Evolutionary conservation across 805 yeast genomes (phyloP).

Genomic region (Wickerhamiella sorbophila): DNA sequence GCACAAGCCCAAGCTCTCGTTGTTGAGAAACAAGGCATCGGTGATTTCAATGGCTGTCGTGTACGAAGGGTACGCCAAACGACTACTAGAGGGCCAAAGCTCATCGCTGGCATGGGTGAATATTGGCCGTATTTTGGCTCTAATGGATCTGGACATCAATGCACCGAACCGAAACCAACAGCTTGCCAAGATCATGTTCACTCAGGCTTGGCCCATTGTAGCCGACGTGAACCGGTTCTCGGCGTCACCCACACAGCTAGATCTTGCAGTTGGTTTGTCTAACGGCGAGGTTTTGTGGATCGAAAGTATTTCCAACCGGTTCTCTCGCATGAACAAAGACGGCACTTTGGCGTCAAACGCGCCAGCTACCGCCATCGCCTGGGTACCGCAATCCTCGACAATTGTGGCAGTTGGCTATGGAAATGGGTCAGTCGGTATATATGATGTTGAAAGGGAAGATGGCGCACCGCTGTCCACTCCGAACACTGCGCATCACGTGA

Average conservation of each 20-base stretch:
- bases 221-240: slow-evolving; percentile 24
- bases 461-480: slow-evolving; percentile 11
- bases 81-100: neutral
- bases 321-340: slow-evolving; percentile 38
- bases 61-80: neutral
- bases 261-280: slow-evolving; percentile 46
- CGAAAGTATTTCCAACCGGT: slow-evolving; percentile 37
- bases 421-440: slow-evolving; percentile 45
- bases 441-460: slow-evolving; percentile 39
- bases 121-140: neutral
- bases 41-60: neutral
- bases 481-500: neutral
- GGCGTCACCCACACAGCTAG: slow-evolving; percentile 26
- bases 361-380: slow-evolving; percentile 34
- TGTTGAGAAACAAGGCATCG: neutral
- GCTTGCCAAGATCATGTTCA: slow-evolving; percentile 25
- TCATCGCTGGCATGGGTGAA: neutral
- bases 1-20: neutral
- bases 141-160: slow-evolving; percentile 17
- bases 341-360: slow-evolving; percentile 29
- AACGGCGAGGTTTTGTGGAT: slow-evolving; percentile 54
- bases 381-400: slow-evolving; percentile 33
- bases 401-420: slow-evolving; percentile 43
- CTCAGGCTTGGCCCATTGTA: slow-evolving; percentile 28
- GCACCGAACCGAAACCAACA: slow-evolving; percentile 21